Conservation (phyloP, 805 yeast species). For the Yamadazyma laniorum region DNA sequence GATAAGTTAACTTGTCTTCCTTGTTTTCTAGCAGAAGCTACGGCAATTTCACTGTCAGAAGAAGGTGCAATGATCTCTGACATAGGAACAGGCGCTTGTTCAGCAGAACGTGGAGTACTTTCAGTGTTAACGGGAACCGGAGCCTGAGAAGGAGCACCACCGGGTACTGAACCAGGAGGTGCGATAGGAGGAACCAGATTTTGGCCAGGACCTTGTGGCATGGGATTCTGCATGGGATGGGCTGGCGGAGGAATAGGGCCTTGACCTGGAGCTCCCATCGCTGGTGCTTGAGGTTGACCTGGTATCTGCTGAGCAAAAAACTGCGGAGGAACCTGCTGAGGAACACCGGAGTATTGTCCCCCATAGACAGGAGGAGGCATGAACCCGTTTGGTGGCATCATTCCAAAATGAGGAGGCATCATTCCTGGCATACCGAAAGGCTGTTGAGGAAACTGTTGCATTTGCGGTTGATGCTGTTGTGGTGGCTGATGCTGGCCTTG, state of each 20-base stretch:
- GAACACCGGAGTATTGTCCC: constrained; percentile 15
- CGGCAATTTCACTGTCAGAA: constrained; percentile 10
- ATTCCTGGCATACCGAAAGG: constrained; percentile 39
- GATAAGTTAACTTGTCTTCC: constrained; percentile 33
- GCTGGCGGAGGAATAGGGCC: constrained; percentile 12
- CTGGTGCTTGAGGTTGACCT: constrained; percentile 7
- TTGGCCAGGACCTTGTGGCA: constrained; percentile 8
- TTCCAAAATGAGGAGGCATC: constrained; percentile 33
- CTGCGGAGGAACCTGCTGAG: constrained; percentile 14
- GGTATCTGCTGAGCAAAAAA: constrained; percentile 9
- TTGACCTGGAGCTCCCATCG: constrained; percentile 7
- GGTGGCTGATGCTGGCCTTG: constrained; percentile 23
- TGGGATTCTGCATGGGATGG: constrained; percentile 12
- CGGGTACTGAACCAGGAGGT: constrained; percentile 4
- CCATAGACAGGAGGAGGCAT: constrained; percentile 18
- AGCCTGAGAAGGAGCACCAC: neutral
- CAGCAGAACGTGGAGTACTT: neutral
- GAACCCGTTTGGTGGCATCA: constrained; percentile 18
- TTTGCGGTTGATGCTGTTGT: constrained; percentile 19
- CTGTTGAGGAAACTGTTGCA: constrained; percentile 30
- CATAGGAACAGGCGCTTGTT: constrained; percentile 11
- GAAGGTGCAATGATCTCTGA: constrained; percentile 15
- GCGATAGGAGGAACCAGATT: constrained; percentile 4
- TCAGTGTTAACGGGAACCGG: constrained; percentile 2
- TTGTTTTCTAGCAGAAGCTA: constrained; percentile 8